These are phyloP conservation scores for Scytalidium sp. DNA, from an alignment of 2,329 filamentous ascomycete species.

Conservation along the genomic window DNA sequence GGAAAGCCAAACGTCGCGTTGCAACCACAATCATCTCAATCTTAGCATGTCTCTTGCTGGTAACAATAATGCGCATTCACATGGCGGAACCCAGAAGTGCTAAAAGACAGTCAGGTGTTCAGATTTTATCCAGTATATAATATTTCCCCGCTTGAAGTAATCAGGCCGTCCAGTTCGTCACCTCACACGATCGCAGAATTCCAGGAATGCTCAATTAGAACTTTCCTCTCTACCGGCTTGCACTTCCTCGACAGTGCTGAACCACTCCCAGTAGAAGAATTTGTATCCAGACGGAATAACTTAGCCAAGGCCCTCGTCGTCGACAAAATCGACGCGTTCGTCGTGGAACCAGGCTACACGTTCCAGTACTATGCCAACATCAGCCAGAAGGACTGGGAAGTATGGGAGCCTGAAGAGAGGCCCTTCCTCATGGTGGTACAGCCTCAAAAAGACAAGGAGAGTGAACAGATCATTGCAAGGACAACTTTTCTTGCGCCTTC, in stretches of 20 bases:
- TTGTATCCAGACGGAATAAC: constrained; percentile 51
- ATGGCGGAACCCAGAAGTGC: no score
- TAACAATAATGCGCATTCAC: no score
- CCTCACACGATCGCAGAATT: constrained; percentile 21
- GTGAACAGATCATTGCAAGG: constrained; percentile 44
- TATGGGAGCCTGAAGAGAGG: constrained; percentile 62
- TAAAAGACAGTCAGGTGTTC: no score
- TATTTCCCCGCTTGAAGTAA: not conserved
- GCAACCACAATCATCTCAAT: constrained; percentile 5
- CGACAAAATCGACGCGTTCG: constrained; percentile 53
- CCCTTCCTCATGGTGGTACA: constrained; percentile 61
- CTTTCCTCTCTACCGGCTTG: constrained; percentile 40
- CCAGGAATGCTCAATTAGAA: constrained; percentile 50
- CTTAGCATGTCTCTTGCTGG: constrained; percentile 10
- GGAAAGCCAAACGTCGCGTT: constrained; percentile 6
- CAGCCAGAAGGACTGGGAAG: constrained; percentile 60
- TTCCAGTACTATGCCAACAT: constrained; percentile 63
- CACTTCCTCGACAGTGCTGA: constrained; percentile 47
- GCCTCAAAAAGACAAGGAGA: constrained; percentile 34
- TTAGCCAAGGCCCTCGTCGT: constrained; percentile 51
- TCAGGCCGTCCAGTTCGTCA: not conserved
- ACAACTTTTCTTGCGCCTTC: constrained; percentile 57
- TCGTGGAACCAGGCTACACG: constrained; percentile 62
- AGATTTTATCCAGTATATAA: no score
- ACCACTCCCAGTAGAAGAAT: constrained; percentile 49